Evolutionary conservation across 176 grass and related monocot genomes (phyloP).

Genomic region (Eremochloa ophiuroides): DNA sequence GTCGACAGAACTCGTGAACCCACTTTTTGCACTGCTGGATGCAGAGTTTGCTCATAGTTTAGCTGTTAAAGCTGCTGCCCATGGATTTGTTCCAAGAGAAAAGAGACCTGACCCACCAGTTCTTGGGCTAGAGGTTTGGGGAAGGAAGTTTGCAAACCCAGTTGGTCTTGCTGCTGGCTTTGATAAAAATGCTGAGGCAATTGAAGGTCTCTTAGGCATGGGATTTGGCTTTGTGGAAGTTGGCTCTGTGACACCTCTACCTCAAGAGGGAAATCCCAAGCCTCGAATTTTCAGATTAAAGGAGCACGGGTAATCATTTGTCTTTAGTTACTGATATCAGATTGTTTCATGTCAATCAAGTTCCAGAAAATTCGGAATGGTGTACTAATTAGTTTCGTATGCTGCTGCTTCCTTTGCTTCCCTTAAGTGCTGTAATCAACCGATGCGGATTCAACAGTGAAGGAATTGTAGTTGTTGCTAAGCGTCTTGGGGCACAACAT

Average conservation of each 20-base stretch:
- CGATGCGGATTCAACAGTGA: slow-evolving; percentile 93
- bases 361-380: neutral
- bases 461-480: slow-evolving; percentile 90
- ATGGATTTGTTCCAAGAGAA: slow-evolving; percentile 83
- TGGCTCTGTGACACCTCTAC: slow-evolving; percentile 90
- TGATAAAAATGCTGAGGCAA: slow-evolving; percentile 95
- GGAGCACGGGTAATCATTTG: slow-evolving; percentile 65
- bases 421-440: slow-evolving; percentile 78
- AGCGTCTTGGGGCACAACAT: slow-evolving; percentile 94
- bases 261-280: slow-evolving; percentile 95
- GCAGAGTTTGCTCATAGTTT: slow-evolving; percentile 83
- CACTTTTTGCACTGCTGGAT: slow-evolving; percentile 82
- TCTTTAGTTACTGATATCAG: neutral
- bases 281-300: slow-evolving; percentile 83
- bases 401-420: slow-evolving; percentile 18
- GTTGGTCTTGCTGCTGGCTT: slow-evolving; percentile 94
- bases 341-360: neutral
- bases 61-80: slow-evolving; percentile 73
- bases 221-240: slow-evolving; percentile 99
- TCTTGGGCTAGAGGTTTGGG: slow-evolving; percentile 83
- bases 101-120: slow-evolving; percentile 81
- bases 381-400: neutral
- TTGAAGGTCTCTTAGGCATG: slow-evolving; percentile 82
- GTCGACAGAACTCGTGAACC: slow-evolving; percentile 74
- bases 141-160: slow-evolving; percentile 84